phyloP scores from a whole-genome alignment of 352 stramenopile species.

The Phytophthora quininea region DNA sequence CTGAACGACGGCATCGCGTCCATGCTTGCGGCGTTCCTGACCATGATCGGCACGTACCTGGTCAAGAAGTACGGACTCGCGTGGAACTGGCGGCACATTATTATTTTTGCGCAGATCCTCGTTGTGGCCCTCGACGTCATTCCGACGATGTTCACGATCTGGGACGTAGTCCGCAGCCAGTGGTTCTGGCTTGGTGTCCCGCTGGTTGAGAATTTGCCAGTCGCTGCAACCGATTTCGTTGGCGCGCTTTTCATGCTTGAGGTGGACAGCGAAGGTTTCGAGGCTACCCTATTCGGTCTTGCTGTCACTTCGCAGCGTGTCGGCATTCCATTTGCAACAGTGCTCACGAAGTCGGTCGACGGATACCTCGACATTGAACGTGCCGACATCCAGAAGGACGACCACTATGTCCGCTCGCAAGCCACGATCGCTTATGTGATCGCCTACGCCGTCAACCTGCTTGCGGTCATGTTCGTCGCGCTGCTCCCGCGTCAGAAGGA shows the following conservation, averaged over 20 bases:
- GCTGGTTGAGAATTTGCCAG: constrained; percentile 58
- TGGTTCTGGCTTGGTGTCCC: constrained; percentile 73
- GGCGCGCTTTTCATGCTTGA: constrained; percentile 63
- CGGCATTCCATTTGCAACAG: constrained; percentile 50
- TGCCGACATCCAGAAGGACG: constrained; percentile 43
- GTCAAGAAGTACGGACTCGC: constrained; percentile 41
- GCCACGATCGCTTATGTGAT: constrained; percentile 66
- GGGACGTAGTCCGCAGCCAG: constrained; percentile 69
- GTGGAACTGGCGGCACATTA: constrained; percentile 60
- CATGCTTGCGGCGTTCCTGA: constrained; percentile 55
- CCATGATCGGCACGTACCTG: constrained; percentile 43
- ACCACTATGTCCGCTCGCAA: constrained; percentile 54
- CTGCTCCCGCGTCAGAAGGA: constrained; percentile 63
- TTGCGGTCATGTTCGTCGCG: constrained; percentile 49
- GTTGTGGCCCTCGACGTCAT: constrained; percentile 56
- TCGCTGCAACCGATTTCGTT: constrained; percentile 45
- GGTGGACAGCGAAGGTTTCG: constrained; percentile 51
- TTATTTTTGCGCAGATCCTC: constrained; percentile 48
- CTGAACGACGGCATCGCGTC: constrained; percentile 63
- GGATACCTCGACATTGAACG: constrained; percentile 61
- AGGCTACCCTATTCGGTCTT: constrained; percentile 60
- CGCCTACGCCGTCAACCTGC: constrained; percentile 60
- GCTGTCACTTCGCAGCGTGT: constrained; percentile 46
- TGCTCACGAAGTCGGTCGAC: constrained; percentile 67
- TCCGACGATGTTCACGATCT: constrained; percentile 68